Conservation (phyloP, 306 rosid species). For the Boehmeria nivea region DNA sequence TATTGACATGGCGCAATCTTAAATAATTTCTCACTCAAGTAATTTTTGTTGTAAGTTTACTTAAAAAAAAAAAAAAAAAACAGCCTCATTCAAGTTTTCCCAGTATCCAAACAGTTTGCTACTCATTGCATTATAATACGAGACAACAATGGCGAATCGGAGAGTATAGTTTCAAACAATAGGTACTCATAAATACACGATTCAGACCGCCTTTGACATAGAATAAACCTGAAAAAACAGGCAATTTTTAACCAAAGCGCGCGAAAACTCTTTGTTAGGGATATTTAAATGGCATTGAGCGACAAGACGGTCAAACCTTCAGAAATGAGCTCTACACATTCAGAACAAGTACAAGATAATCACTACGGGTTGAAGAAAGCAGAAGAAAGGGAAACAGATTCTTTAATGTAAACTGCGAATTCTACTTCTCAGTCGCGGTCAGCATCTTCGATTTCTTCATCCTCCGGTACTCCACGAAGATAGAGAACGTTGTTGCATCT, state of each 20-base stretch:
- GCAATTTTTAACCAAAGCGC: neutral
- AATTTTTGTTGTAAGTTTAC: no score
- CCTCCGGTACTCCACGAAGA: conserved; percentile 94
- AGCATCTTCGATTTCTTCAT: conserved; percentile 92
- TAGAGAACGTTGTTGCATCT: conserved; percentile 97
- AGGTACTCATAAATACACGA: no score
- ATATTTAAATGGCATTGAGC: neutral
- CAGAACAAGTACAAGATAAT: conserved; percentile 16
- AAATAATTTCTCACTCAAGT: no score
- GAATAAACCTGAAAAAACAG: neutral
- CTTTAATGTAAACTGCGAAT: neutral
- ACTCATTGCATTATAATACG: no score
- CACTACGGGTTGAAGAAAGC: neutral
- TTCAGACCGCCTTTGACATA: no score
- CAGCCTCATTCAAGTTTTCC: no score
- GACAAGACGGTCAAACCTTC: conserved; percentile 4
- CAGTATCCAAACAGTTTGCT: no score
- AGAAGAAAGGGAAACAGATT: neutral
- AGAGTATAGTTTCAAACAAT: no score
- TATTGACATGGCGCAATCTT: no score
- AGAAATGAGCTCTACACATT: conserved; percentile 27
- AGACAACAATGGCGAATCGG: no score
- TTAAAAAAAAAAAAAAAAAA: no score
- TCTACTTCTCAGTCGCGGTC: conserved; percentile 48
- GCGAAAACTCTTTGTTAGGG: neutral